Evolutionary conservation across 2,329 filamentous ascomycete species (phyloP), one percentile per base, ranked within the genome.

Genomic region (Cadophora sp.): DNA sequence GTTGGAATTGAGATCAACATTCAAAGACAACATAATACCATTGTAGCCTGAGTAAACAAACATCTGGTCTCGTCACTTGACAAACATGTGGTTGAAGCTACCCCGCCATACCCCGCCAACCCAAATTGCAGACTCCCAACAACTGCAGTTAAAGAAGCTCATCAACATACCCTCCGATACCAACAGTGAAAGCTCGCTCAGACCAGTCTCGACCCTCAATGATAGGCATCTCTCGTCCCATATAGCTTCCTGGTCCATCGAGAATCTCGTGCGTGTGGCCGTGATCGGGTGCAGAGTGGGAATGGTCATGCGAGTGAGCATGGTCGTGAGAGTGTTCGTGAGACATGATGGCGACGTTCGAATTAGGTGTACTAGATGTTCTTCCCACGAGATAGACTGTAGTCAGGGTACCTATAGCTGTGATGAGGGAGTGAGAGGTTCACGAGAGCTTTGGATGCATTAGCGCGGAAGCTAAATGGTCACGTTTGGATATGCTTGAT

Each of bases 231-330:
- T 98, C 96, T 19, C 96, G 90, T 62, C 91, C 91, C 37, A 96
- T 81, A 79, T 92, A 98, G 77, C 93, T 97, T 55, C 96, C 96
- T 0, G 96, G 96, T 0, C 95, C 95, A 77, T 96, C 91, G 73
- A 97, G 91, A 76, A 98, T 94, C 84, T 98, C 96, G 80, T 98
- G 96, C 1, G 91, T 92, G 83, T 99, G 96, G 75, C 96, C 96
- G 80, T 98, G 96, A 77, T 95, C 92, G 51, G 84, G 85, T 65
- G 85, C 86, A 69, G 86, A 84, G 71, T 83, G 81, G 73, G 78
- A 79, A 48, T 81, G 80, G 58, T 80, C 73, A 79, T 92, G 88
- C 6, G 85, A 83, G 77, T 89, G 89, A 40, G 69, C 72, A 60
- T 70, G 69, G 50, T 74, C 73, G 51, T 77, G 74, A 50, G 62